These are phyloP conservation scores for Vigna unguiculata DNA, from an alignment of 306 rosid species.

Conservation along the genomic window DNA sequence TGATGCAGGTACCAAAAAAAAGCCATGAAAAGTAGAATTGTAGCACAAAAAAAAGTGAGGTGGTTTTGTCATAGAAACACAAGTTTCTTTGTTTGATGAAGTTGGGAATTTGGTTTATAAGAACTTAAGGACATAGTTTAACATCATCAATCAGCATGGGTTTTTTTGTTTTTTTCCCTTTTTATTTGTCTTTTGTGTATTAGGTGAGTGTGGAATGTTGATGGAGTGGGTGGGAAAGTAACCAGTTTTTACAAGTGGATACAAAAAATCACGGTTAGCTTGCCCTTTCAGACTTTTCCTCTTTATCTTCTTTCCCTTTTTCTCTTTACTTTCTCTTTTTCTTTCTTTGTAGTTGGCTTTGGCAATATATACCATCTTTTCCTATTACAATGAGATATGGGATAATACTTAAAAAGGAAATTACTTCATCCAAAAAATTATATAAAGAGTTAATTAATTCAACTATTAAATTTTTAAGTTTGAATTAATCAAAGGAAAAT, in stretches of 20 bases:
- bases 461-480: too few species aligned
- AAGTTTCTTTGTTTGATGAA: conserved; percentile 16
- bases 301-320: conserved; percentile 33
- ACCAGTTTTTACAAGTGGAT: conserved; percentile 33
- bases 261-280: conserved; percentile 44
- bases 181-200: conserved; percentile 29
- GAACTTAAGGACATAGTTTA: background rate
- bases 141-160: conserved; percentile 15
- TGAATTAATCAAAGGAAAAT: too few species aligned
- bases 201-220: conserved; percentile 38
- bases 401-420: background rate
- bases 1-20: background rate
- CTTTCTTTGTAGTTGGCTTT: conserved; percentile 34
- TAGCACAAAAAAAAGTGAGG: conserved; percentile 24
- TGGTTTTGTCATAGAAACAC: conserved; percentile 18
- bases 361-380: conserved; percentile 22
- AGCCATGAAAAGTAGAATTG: conserved; percentile 5
- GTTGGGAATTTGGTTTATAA: conserved; percentile 28
- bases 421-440: background rate
- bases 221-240: conserved; percentile 54
- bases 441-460: too few species aligned
- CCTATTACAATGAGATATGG: background rate
- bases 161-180: background rate
- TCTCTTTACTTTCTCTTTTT: conserved; percentile 27
- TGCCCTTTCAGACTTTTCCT: conserved; percentile 24